Percentiles rank a stretch among this genome's conserved stretches.
Evolutionary conservation across 2,329 filamentous ascomycete genomes (phyloP).

Genomic region (Leptographium procerum): DNA sequence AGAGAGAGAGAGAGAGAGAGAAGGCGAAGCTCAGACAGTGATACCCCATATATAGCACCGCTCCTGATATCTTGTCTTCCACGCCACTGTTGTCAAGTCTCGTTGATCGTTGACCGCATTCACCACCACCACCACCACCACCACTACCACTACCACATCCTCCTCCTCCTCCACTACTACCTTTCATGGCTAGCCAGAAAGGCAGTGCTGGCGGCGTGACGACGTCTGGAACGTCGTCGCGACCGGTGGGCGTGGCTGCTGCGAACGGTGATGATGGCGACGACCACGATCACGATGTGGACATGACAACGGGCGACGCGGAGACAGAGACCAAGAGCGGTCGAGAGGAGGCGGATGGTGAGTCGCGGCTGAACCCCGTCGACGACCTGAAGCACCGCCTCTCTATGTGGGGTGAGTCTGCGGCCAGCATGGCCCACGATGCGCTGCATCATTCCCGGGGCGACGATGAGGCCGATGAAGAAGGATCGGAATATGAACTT

Average conservation of each 20-base stretch:
- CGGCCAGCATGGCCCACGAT: constrained; percentile 13
- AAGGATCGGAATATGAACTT: constrained; percentile 41
- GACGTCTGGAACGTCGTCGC: constrained; percentile 22
- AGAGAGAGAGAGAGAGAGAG: no score
- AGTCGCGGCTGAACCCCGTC: no score
- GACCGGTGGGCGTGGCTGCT: background rate
- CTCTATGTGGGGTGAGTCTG: constrained; percentile 30
- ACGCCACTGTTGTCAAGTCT: background rate
- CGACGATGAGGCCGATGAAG: constrained; percentile 31
- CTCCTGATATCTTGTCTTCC: background rate
- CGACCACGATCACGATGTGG: background rate
- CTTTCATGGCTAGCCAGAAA: constrained; percentile 19
- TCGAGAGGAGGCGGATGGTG: no score
- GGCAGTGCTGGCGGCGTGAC: constrained; percentile 15
- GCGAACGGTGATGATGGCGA: no score
- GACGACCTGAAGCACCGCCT: constrained; percentile 25
- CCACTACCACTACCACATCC: no score
- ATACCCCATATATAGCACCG: no score
- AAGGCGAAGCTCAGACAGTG: no score
- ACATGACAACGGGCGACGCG: constrained; percentile 5
- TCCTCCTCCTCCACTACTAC: background rate
- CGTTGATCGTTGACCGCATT: constrained; percentile 13
- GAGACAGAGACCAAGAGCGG: background rate
- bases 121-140: no score
- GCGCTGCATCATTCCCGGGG: constrained; percentile 17